Evolutionary conservation across 257 asterid species (phyloP).

Genomic region (Solanum chiquidenum): DNA sequence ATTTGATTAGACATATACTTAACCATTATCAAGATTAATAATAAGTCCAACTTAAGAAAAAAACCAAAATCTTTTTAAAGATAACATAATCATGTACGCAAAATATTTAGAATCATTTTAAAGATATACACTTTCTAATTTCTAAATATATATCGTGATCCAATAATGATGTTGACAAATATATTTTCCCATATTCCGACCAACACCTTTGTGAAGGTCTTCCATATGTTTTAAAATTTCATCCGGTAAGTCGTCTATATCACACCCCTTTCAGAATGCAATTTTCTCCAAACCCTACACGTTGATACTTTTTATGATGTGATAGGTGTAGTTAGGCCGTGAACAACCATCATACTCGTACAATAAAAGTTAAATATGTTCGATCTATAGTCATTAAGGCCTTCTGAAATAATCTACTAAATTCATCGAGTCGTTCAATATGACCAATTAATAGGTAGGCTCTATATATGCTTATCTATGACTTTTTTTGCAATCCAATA

Average conservation of each 20-base stretch:
- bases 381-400: background rate
- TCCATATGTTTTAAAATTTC: background rate
- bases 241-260: background rate
- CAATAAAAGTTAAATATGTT: too few relatives aligned
- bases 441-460: background rate
- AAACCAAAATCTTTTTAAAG: background rate
- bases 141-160: background rate
- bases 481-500: too few relatives aligned
- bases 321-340: background rate
- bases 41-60: background rate
- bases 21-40: background rate
- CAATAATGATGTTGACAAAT: background rate
- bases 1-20: background rate
- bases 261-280: background rate
- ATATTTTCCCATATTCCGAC: background rate
- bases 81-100: background rate
- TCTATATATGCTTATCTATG: background rate
- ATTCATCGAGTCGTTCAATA: background rate
- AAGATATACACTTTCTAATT: background rate
- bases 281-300: background rate
- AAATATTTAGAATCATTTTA: background rate
- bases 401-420: background rate
- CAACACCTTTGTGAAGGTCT: background rate
- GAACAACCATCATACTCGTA: background rate
- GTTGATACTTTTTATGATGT: background rate